These are phyloP conservation scores for Mucor mucedo DNA, from an alignment of 371 early-diverging fungal species.

Conservation along the genomic window DNA sequence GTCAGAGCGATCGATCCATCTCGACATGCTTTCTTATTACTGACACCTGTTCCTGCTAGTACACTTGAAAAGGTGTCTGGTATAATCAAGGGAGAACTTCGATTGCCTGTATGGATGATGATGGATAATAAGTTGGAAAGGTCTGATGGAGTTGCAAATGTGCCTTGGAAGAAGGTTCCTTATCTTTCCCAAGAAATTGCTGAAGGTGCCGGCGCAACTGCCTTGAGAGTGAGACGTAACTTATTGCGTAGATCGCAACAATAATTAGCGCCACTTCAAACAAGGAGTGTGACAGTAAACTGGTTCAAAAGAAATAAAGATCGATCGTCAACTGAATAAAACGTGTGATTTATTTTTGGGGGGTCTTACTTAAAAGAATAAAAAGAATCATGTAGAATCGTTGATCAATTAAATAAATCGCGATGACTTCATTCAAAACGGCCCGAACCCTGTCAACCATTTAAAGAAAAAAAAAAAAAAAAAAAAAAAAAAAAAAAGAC, in stretches of 20 bases:
- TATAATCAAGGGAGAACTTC: slow-evolving; percentile 63
- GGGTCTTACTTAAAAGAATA: slow-evolving; percentile 1
- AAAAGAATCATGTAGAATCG: background rate
- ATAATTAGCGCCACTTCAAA: background rate
- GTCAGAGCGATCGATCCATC: slow-evolving; percentile 75
- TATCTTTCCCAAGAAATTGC: slow-evolving; percentile 47
- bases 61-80: slow-evolving; percentile 60
- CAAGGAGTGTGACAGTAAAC: background rate
- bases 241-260: slow-evolving; percentile 33
- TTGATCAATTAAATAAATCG: background rate
- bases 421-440: background rate
- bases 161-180: slow-evolving; percentile 56
- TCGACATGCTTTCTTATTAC: slow-evolving; percentile 60
- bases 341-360: slow-evolving; percentile 1
- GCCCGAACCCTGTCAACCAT: background rate
- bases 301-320: slow-evolving; percentile 10
- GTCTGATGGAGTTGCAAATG: slow-evolving; percentile 47
- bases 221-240: slow-evolving; percentile 41
- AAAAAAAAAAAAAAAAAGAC: background rate
- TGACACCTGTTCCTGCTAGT: slow-evolving; percentile 63
- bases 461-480: background rate
- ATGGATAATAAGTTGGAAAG: slow-evolving; percentile 47
- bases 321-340: slow-evolving; percentile 16
- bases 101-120: slow-evolving; percentile 54
- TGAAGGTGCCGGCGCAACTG: slow-evolving; percentile 44